phyloP scores from a whole-genome alignment of 768 basidiomycete species.

The Mycena vulgaris region DNA sequence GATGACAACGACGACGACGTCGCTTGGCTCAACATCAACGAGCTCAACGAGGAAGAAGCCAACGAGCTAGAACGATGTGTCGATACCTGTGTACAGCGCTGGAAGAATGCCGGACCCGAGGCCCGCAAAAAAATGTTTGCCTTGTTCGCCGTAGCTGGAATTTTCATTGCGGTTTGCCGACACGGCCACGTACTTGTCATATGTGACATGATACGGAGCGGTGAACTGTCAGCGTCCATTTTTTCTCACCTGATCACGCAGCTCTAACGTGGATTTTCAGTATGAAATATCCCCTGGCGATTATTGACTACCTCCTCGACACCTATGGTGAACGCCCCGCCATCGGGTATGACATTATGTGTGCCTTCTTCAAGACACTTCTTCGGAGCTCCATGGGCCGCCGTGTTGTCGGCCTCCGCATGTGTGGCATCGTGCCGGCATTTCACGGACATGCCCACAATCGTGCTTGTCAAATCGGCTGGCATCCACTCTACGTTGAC shows the following conservation, averaged over 20 bases:
- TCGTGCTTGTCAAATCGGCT: not conserved
- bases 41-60: not conserved
- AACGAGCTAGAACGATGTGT: not conserved
- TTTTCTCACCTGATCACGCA: too few species aligned
- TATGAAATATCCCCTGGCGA: not conserved
- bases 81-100: not conserved
- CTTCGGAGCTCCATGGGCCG: not conserved
- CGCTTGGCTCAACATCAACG: slow-evolving; percentile 2
- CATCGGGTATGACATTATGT: not conserved
- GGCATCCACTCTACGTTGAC: slow-evolving; percentile 33
- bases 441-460: not conserved
- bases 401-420: not conserved
- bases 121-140: not conserved
- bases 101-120: not conserved
- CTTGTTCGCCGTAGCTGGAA: not conserved
- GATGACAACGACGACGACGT: not conserved
- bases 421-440: not conserved
- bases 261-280: not conserved
- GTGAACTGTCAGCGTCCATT: not conserved
- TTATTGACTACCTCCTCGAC: not conserved
- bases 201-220: slow-evolving; percentile 3
- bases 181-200: too few species aligned
- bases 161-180: not conserved
- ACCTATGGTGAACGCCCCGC: not conserved
- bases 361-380: too few species aligned